Base-by-base conservation (phyloP, 345 rosid genomes). In the Limnanthes douglasii region DNA sequence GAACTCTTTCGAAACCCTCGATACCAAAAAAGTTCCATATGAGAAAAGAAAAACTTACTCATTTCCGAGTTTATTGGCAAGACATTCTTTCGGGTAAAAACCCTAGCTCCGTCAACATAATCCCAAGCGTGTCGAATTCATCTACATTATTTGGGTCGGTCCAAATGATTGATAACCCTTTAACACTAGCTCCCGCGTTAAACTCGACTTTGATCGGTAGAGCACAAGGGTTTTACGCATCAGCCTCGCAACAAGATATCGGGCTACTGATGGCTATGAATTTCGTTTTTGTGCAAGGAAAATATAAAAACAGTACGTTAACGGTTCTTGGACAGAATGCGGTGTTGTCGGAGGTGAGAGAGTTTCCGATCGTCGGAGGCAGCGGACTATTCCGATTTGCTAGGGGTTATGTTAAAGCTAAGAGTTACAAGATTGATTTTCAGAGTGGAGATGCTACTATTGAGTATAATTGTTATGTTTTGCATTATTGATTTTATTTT, bases 321-420 rank as follows among this genome's bases (percentile, higher is more conserved):
- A 41, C 90, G 5, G 46, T 82, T 26, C 43, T 82, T 26, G 94
- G 94, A 25, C 64, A 73, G 68, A 78, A 78, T 56, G 21, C 54
- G 1, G 70, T 68, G 31, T 14, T 70, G 27, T 37, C 64, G 3
- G 49, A 53, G 34, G 66, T 66, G 19, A 62, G 95, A 36, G 95
- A 79, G 56, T 68, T 84, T 84, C 84, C 93, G 9, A 69, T 84
- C 43, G 39, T 78, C 19, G 74, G 81, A 19, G 93, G 93, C 21
- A 70, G 78, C 50, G 93, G 95, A 10, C 61, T 78, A 22, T 68
- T 83, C 72, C 64, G 86, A 36, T 72, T 78, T 45, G 86, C 78
- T 0, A 51, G 81, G 37, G 95, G 95, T 0, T 83, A 75, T 60
- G 93, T 60, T 15, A 55, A 70, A 38, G 72, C 70, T 0, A 52